Evolutionary conservation across 75 land plant genomes (phyloP).

Genomic region (Picea glauca): DNA sequence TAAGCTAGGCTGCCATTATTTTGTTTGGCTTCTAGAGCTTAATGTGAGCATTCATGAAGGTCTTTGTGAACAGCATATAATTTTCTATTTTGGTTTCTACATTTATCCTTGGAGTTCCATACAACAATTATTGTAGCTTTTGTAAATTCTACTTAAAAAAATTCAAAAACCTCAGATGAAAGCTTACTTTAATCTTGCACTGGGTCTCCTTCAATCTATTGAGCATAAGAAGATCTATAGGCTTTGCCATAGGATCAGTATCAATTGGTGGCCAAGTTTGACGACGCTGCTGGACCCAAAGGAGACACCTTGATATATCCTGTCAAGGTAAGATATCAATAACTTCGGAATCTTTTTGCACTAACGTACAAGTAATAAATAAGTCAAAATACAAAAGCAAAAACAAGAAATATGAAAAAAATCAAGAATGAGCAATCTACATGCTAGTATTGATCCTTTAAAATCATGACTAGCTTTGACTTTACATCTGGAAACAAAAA

Average conservation of each 20-base stretch:
- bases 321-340: slow-evolving; percentile 20
- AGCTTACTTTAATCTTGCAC: slow-evolving; percentile 73
- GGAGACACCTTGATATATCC: slow-evolving; percentile 94
- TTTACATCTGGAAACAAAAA: too few species aligned
- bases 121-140: background rate
- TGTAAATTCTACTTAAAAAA: background rate
- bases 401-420: background rate
- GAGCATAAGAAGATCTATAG: slow-evolving; percentile 78
- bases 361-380: background rate
- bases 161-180: background rate
- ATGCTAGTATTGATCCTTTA: too few species aligned
- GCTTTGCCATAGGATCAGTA: slow-evolving; percentile 66
- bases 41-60: background rate
- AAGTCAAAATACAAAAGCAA: background rate
- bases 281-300: slow-evolving; percentile 85
- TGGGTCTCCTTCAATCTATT: slow-evolving; percentile 73
- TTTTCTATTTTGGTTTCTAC: background rate
- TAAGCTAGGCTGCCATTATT: background rate
- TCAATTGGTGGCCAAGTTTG: slow-evolving; percentile 83
- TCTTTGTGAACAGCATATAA: background rate
- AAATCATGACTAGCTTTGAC: too few species aligned
- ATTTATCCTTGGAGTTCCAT: background rate
- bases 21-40: background rate
- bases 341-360: background rate
- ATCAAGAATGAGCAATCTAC: background rate